Conservation (phyloP, 352 stramenopile genomes). For the Phytopythium ostracodes region DNA sequence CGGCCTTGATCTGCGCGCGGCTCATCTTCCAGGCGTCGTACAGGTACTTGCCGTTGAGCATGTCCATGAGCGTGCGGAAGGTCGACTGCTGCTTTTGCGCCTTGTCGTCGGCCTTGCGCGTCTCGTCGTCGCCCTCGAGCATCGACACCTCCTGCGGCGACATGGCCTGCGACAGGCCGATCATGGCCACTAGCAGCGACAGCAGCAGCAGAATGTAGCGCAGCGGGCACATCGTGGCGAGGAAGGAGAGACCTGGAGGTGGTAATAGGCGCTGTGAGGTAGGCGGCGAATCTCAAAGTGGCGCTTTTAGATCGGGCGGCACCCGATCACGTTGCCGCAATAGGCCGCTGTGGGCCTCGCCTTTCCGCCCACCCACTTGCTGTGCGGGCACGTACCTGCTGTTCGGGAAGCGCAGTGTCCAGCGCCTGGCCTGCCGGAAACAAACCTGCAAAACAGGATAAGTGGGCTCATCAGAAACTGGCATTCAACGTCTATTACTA, state of each 20-base stretch:
- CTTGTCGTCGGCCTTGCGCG: constrained; percentile 50
- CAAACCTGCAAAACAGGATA: neutral
- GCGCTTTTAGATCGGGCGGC: neutral
- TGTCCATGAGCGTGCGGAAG: constrained; percentile 76
- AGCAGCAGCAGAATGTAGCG: constrained; percentile 84
- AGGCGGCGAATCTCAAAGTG: constrained; percentile 23
- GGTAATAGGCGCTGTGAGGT: neutral
- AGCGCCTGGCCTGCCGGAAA: neutral
- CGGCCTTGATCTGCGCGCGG: constrained; percentile 52
- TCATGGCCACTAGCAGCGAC: constrained; percentile 81
- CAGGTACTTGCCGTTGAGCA: constrained; percentile 88
- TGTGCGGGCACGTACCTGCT: neutral
- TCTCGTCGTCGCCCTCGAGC: constrained; percentile 51
- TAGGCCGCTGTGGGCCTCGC: neutral
- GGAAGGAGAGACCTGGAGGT: neutral
- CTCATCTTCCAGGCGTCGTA: constrained; percentile 78
- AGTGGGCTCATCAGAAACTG: neutral
- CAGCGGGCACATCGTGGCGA: constrained; percentile 61
- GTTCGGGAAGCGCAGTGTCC: neutral
- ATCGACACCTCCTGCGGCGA: constrained; percentile 59
- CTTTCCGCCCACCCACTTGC: constrained; percentile 3
- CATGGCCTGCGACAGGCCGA: constrained; percentile 78
- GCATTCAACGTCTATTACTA: too few species aligned
- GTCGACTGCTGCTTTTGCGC: constrained; percentile 39
- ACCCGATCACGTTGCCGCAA: neutral